These are phyloP conservation scores for Sphaerulina vaccinii DNA, from an alignment of 2,329 filamentous ascomycete species.

Conservation along the genomic window DNA sequence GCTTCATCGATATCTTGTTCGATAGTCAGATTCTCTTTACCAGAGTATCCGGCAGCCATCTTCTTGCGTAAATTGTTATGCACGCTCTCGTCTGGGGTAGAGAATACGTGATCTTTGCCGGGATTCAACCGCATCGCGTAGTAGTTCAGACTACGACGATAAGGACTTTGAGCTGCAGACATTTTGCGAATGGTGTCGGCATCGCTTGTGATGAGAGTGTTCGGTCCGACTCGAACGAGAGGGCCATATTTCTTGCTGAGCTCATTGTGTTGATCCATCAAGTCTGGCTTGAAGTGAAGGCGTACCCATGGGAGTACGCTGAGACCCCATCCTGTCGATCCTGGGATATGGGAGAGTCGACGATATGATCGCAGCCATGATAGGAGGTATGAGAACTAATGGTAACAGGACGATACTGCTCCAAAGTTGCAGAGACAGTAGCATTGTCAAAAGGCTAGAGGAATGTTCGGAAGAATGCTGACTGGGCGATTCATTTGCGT, in stretches of 20 bases:
- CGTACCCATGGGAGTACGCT: conserved; percentile 6
- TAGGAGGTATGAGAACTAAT: not conserved
- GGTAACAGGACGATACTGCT: not conserved
- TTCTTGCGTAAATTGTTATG: conserved; percentile 8
- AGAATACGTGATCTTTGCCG: conserved; percentile 13
- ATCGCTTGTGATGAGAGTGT: conserved; percentile 7
- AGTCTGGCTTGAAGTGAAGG: not conserved
- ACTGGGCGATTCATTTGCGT: not conserved
- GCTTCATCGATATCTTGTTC: conserved; percentile 9
- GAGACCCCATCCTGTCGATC: conserved; percentile 4
- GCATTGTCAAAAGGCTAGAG: not conserved
- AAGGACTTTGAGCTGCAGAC: conserved; percentile 9
- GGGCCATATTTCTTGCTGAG: conserved; percentile 12
- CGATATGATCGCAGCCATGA: conserved; percentile 1
- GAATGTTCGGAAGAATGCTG: not conserved
- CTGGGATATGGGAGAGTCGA: conserved; percentile 13
- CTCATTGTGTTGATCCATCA: conserved; percentile 6
- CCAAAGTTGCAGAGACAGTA: not conserved
- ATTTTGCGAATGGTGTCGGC: conserved; percentile 9
- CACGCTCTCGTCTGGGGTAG: conserved; percentile 5
- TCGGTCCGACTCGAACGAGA: conserved; percentile 10
- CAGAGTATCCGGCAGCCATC: conserved; percentile 14
- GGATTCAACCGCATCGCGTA: conserved; percentile 14
- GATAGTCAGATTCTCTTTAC: conserved; percentile 15
- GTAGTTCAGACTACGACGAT: not conserved